These are phyloP conservation scores for Cucumis cinereus DNA, from an alignment of 306 rosid species.

Conservation along the genomic window DNA sequence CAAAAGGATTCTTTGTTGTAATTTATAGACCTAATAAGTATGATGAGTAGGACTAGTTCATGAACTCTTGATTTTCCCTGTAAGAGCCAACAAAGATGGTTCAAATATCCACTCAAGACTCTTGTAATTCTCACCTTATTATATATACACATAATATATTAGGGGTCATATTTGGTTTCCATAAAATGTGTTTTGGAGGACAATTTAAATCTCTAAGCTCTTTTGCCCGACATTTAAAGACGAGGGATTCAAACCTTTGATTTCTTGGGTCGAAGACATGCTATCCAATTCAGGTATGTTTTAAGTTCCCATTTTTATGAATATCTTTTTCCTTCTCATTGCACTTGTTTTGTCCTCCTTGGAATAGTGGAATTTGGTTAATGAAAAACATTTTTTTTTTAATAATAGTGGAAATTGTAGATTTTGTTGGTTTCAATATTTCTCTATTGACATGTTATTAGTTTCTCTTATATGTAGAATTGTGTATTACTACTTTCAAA, in stretches of 20 bases:
- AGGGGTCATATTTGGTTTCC: not conserved
- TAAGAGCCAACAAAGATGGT: conserved; percentile 43
- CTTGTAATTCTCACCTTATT: not conserved
- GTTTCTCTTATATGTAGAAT: no score
- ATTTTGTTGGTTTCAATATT: no score
- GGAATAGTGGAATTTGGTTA: no score
- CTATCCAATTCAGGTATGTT: not conserved
- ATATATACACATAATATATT: not conserved
- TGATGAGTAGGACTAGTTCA: conserved; percentile 27
- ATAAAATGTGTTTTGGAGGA: not conserved
- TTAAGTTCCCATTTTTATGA: not conserved
- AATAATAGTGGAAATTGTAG: no score
- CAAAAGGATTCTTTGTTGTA: conserved; percentile 41
- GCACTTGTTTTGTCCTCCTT: not conserved
- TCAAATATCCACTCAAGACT: conserved; percentile 17
- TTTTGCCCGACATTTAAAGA: no score
- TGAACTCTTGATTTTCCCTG: conserved; percentile 18
- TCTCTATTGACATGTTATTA: no score
- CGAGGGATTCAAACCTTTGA: no score
- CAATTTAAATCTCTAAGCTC: no score
- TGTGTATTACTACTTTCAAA: no score
- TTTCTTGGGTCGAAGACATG: no score
- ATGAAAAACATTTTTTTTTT: no score
- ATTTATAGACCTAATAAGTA: conserved; percentile 15
- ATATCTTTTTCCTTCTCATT: no score